Conservation (phyloP, 2,329 filamentous ascomycete species). For the Aureobasidium sp. region DNA sequence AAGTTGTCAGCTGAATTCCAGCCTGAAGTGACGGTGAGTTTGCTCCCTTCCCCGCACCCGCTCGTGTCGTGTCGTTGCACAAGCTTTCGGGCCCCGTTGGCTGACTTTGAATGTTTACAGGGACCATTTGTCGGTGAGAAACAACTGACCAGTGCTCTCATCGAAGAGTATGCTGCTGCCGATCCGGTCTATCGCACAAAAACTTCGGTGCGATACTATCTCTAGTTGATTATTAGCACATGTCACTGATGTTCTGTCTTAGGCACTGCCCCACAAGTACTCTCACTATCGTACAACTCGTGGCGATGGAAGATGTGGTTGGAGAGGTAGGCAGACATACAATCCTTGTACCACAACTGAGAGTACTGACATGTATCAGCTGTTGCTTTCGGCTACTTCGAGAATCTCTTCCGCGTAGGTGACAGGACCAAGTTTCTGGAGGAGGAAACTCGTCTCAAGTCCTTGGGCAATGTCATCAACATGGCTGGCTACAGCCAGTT, state of each 20-base stretch:
- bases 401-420: constrained; percentile 65
- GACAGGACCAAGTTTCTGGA: constrained; percentile 58
- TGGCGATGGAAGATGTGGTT: constrained; percentile 94
- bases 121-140: constrained; percentile 76
- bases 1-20: constrained; percentile 56
- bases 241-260: constrained; percentile 2
- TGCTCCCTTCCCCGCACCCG: constrained; percentile 13
- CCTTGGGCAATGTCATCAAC: constrained; percentile 63
- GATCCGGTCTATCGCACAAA: constrained; percentile 81
- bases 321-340: constrained; percentile 70
- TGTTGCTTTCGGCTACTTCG: constrained; percentile 88
- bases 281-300: constrained; percentile 48
- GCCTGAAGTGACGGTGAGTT: constrained; percentile 49
- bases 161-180: constrained; percentile 79
- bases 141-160: constrained; percentile 68
- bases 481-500: constrained; percentile 61
- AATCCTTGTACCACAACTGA: constrained; percentile 8
- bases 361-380: constrained; percentile 49
- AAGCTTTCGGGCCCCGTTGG: constrained; percentile 8
- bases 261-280: constrained; percentile 78
- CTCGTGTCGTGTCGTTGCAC: not conserved
- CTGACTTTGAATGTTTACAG: constrained; percentile 40
- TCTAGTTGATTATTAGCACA: not conserved
- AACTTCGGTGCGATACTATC: constrained; percentile 61
- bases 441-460: constrained; percentile 66